A percentile compares a stretch with the other conserved stretches of the same genome.
Conservation (phyloP, 2,329 filamentous ascomycete species). For the Sporothrix pallida region DNA sequence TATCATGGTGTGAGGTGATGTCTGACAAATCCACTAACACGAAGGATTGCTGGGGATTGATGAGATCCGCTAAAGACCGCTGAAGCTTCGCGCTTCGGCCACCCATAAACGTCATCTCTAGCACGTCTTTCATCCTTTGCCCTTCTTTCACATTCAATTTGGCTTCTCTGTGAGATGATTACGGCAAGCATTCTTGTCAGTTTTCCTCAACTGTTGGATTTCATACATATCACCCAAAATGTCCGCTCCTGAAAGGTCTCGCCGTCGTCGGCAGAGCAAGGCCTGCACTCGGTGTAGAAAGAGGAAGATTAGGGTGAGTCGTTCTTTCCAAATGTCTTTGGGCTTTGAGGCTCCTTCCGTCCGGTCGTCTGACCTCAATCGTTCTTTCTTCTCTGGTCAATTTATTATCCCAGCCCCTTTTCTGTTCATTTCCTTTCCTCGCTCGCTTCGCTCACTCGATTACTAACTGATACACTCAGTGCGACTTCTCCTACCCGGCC, state of each 20-base stretch:
- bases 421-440: background rate
- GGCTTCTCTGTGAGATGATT: background rate
- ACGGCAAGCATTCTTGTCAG: background rate
- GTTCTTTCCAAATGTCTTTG: background rate
- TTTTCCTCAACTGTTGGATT: background rate
- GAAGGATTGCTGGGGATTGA: background rate
- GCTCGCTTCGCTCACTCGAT: background rate
- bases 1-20: background rate
- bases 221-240: background rate
- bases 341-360: background rate
- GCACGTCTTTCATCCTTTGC: background rate
- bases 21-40: conserved; percentile 11
- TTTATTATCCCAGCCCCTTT: background rate
- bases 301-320: conserved; percentile 4
- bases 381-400: background rate
- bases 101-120: background rate
- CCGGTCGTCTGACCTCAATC: background rate
- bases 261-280: conserved; percentile 10
- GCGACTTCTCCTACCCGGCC: background rate
- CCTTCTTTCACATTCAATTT: background rate
- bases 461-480: background rate
- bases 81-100: background rate
- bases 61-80: background rate
- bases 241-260: background rate
- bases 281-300: conserved; percentile 12